Evolutionary conservation across 768 basidiomycete species (phyloP).

Genomic region (Leucocoprinus birnbaumii): DNA sequence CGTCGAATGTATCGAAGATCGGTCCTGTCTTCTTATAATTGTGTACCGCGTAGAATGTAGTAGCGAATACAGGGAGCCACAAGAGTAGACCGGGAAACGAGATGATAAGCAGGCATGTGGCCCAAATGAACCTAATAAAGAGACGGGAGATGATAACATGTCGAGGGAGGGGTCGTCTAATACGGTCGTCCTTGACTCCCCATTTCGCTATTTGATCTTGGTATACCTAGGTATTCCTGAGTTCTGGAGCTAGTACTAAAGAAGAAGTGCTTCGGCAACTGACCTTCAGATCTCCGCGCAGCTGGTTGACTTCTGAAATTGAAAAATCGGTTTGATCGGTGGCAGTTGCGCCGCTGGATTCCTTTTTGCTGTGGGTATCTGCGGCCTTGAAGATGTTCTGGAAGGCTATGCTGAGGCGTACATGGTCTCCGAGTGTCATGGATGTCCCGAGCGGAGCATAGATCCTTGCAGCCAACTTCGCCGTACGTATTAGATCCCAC

Average conservation of each 20-base stretch:
- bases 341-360: conserved; percentile 18
- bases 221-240: conserved; percentile 47
- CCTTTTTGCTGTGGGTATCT: conserved; percentile 19
- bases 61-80: conserved; percentile 77
- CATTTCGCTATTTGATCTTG: conserved; percentile 66
- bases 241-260: conserved; percentile 1
- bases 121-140: conserved; percentile 62
- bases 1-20: conserved; percentile 84
- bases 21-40: conserved; percentile 82
- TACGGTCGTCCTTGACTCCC: conserved; percentile 85
- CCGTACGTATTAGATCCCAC: conserved; percentile 73
- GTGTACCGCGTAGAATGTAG: conserved; percentile 66
- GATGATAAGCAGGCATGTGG: conserved; percentile 55
- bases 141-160: conserved; percentile 61
- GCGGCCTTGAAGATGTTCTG: conserved; percentile 68
- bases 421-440: conserved; percentile 84
- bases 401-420: conserved; percentile 72
- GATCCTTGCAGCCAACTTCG: conserved; percentile 75
- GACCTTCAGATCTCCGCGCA: conserved; percentile 64
- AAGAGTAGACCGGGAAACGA: conserved; percentile 77
- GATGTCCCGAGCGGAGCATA: conserved; percentile 87
- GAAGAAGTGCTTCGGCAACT: conserved; percentile 6
- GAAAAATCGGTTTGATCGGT: conserved; percentile 22
- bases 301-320: conserved; percentile 24
- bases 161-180: conserved; percentile 60